Base-by-base conservation (phyloP, 768 basidiomycete genomes). In the Coprinellus micaceus region DNA sequence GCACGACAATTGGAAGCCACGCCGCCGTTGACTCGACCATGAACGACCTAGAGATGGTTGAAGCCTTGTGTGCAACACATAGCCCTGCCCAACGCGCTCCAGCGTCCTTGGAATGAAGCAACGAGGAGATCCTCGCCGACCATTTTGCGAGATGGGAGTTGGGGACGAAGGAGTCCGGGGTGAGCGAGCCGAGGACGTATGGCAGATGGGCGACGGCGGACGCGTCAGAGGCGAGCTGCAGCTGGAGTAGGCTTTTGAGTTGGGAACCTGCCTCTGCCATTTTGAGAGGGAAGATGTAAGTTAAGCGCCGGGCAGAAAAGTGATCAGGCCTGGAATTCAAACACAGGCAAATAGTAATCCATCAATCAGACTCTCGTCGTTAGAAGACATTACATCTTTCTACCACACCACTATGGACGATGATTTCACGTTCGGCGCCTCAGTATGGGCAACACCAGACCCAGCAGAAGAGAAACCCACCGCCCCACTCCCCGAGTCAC, bases 81-180 rank as follows among this genome's bases (percentile, higher is more conserved):
- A 92, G 74, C 9, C 89, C 91, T 21, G 87, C 84, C 91, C 91
- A 94, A 56, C 88, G 81, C 52, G 82, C 83, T 40, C 82, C 85
- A n/a, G 84, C 65, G 62, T 89, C 83, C 71, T 88, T 91, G 17
- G 91, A 85, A 64, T 88, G 86, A 45, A 93, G 74, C 52, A 94
- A 73, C 2, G 90, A 83, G 61, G 82, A 83, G 58, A 92, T 74
- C 55, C 91, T 80, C 15, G 81, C 75, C 12, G 78, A 75, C 90
- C 89, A 93, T 78, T 90, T 91, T 53, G 82, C 72, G 9, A 84
- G 73, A 65, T 91, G 86, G 2, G 84, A 62, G 2, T 89, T 91
- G 0, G 88, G 82, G 1, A 64, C 48, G 48, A 92, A 80, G 58
- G 67, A 74, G 53, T 83, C 74, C 1, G 73, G 59, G 3, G 76